Conservation (phyloP, 2,329 filamentous ascomycete genomes). For the Septoria linicola region DNA sequence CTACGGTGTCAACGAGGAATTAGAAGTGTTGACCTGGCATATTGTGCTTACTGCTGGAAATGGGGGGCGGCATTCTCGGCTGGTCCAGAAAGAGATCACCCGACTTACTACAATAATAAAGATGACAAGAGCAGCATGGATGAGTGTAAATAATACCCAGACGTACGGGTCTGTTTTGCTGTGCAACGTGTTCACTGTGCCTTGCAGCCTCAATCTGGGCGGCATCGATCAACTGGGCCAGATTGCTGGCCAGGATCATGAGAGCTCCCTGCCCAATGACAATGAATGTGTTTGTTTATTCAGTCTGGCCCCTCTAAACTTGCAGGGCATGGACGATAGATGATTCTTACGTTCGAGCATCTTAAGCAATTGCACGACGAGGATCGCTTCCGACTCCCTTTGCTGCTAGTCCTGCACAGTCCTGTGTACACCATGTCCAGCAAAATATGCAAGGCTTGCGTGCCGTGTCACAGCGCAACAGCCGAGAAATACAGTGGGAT, state of each 20-base stretch:
- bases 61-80: conserved; percentile 8
- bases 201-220: conserved; percentile 8
- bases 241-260: background rate
- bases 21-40: background rate
- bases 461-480: conserved; percentile 7
- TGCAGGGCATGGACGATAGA: too few species aligned
- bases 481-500: conserved; percentile 8
- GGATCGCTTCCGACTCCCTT: background rate
- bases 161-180: conserved; percentile 7
- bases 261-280: background rate
- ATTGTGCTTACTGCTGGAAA: background rate
- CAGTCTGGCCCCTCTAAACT: too few species aligned
- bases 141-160: conserved; percentile 22
- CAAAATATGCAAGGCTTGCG: conserved; percentile 13
- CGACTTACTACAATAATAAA: conserved; percentile 10
- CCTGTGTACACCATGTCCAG: background rate
- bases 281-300: too few species aligned
- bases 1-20: background rate
- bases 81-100: conserved; percentile 14
- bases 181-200: conserved; percentile 21
- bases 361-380: background rate
- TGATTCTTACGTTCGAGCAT: background rate
- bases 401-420: conserved; percentile 2
- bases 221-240: too few species aligned
- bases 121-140: conserved; percentile 12